These are phyloP conservation scores for Boletus bicolor DNA, from an alignment of 768 basidiomycete species.

Conservation along the genomic window DNA sequence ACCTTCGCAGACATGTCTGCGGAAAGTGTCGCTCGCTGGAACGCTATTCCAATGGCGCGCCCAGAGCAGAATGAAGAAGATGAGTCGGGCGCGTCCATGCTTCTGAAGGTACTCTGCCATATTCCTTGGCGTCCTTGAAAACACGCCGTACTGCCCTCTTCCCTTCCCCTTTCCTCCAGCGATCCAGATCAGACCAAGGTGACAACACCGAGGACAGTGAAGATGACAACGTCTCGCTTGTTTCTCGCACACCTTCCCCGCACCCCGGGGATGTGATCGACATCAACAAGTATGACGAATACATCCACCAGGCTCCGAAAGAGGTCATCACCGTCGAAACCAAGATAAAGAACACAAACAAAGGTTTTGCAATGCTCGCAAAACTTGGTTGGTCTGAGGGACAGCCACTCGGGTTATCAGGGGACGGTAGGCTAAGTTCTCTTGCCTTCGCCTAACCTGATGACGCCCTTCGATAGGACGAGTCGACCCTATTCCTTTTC, in stretches of 20 bases:
- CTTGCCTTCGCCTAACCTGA: not conserved
- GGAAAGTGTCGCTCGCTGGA: constrained; percentile 66
- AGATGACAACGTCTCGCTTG: constrained; percentile 69
- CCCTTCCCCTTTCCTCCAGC: constrained; percentile 54
- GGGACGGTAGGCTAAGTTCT: constrained; percentile 52
- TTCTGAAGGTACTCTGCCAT: constrained; percentile 68
- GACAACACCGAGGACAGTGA: constrained; percentile 44
- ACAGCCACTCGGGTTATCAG: constrained; percentile 70
- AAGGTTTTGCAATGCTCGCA: constrained; percentile 74
- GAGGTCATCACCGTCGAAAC: constrained; percentile 82
- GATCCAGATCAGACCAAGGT: constrained; percentile 42
- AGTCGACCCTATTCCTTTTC: constrained; percentile 79
- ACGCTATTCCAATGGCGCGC: constrained; percentile 55
- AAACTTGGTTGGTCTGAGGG: constrained; percentile 85
- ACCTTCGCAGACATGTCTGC: constrained; percentile 49
- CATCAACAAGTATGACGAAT: constrained; percentile 66
- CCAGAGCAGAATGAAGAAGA: constrained; percentile 28
- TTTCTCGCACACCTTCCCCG: constrained; percentile 79
- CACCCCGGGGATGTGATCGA: constrained; percentile 48
- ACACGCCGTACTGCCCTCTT: constrained; percentile 56
- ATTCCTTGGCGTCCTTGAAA: constrained; percentile 41
- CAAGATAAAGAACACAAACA: constrained; percentile 73
- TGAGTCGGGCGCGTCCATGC: constrained; percentile 27
- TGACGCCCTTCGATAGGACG: constrained; percentile 48
- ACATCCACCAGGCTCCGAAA: constrained; percentile 44